Evolutionary conservation across 345 rosid genomes (phyloP), one percentile per base, ranked within the genome.

Genomic region (Corchorus olitorius): DNA sequence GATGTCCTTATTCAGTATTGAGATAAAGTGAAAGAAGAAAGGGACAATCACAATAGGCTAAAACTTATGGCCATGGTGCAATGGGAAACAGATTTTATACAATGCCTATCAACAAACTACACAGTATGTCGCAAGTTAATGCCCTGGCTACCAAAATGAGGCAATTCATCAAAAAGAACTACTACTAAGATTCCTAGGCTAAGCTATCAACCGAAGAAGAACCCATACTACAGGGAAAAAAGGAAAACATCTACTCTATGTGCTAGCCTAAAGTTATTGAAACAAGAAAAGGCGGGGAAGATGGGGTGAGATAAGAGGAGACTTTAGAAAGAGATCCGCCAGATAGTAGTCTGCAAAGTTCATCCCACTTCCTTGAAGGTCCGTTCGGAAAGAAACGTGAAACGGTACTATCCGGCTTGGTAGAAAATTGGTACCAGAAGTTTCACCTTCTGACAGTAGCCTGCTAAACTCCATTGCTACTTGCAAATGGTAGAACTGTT

Each of bases 91-190:
- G 16, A 52, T 45, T 66, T 6, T 39, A 65, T 75, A 65, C 72
- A 75, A 19, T 19, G 17, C n/a, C 33, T 33, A 39, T 39, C 43
- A 60, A 5, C 12, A 73, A 64, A 65, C 45, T 14, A 27, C 17
- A 65, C n/a, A n/a, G 48, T 15, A 70, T 39, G 73, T 50, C 60
- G 14, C 65, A 61, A 13, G 34, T 70, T 70, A 39, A 34, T 8
- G 60, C 33, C 16, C 37, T 58, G 5, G 5, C 17, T 27, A 12
- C 37, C 16, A 59, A 27, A 50, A 50, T 4, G n/a, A 61, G n/a
- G 41, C 41, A 61, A 61, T 33, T 61, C 8, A 60, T 27, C 39
- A 16, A 33, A 33, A 15, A 13, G 2, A 8, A 70, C n/a, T n/a
- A 50, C 59, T 33, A 35, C 20, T 33, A 17, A 6, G 2, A 34